A percentile compares a stretch with the other conserved stretches of the same genome.
Conservation (phyloP, 2,329 filamentous ascomycete species). For the Aspergillus sp. region DNA sequence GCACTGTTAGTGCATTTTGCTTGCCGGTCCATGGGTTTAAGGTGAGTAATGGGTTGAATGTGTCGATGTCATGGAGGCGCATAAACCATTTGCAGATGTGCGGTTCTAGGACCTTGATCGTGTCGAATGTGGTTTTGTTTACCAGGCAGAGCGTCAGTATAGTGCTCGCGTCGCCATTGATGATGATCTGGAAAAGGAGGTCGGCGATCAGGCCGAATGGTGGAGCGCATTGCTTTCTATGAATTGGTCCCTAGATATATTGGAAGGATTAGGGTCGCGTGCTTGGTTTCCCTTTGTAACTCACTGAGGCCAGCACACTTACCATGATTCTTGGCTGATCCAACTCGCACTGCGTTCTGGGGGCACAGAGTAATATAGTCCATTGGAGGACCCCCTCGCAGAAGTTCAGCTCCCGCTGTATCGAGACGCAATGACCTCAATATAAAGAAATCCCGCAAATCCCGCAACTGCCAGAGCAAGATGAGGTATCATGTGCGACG, state of each 20-base stretch:
- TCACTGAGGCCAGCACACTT: not conserved
- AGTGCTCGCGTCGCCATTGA: constrained; percentile 23
- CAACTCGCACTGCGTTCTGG: constrained; percentile 5
- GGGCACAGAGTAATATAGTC: constrained; percentile 8
- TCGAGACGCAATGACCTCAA: constrained; percentile 13
- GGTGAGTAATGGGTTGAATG: constrained; percentile 58
- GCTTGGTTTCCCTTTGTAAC: not conserved
- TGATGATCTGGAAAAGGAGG: constrained; percentile 32
- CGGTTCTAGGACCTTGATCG: constrained; percentile 26
- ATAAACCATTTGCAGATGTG: constrained; percentile 30
- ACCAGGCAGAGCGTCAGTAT: constrained; percentile 25
- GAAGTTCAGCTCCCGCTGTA: not conserved
- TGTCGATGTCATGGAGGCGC: constrained; percentile 53
- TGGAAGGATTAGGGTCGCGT: constrained; percentile 11
- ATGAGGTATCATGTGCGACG: constrained; percentile 16
- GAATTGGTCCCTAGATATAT: constrained; percentile 11
- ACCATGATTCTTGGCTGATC: constrained; percentile 7
- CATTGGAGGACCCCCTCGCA: constrained; percentile 8
- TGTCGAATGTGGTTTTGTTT: constrained; percentile 28
- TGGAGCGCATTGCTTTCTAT: constrained; percentile 7
- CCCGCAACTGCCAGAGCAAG: not conserved
- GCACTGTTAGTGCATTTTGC: constrained; percentile 21
- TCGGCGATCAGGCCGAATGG: constrained; percentile 28
- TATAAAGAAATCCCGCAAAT: constrained; percentile 6
- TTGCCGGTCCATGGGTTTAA: constrained; percentile 25